Percentiles rank a stretch among this genome's conserved stretches.
Conservation (phyloP, 139 green algal genomes). For the Eudorina sp. region DNA sequence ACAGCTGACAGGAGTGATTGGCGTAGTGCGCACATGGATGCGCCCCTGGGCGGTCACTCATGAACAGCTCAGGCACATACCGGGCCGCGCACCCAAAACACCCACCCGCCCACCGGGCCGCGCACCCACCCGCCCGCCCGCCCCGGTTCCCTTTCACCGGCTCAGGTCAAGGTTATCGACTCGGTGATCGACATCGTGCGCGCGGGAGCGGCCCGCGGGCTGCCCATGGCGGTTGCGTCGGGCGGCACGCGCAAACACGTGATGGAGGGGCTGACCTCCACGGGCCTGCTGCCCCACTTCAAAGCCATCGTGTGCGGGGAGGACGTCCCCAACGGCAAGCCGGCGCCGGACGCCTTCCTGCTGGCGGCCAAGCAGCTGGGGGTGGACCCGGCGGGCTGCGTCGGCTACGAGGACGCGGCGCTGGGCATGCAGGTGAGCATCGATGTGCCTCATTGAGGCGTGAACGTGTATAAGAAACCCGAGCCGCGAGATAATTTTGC, state of each 20-base stretch:
- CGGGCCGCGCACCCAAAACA: too few relatives aligned
- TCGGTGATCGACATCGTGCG: conserved; percentile 38
- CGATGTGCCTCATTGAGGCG: too few relatives aligned
- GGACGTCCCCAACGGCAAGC: conserved; percentile 65
- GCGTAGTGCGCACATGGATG: too few relatives aligned
- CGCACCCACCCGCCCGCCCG: too few relatives aligned
- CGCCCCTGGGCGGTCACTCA: too few relatives aligned
- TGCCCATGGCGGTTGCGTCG: conserved; percentile 63
- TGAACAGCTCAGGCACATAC: too few relatives aligned
- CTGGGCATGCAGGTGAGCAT: conserved; percentile 50
- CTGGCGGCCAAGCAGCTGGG: conserved; percentile 56
- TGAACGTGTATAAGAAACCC: too few relatives aligned
- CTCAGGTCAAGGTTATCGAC: conserved; percentile 45
- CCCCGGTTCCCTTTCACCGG: neutral
- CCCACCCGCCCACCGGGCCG: too few relatives aligned
- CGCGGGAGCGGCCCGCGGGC: conserved; percentile 27
- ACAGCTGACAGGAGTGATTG: too few relatives aligned
- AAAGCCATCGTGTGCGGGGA: conserved; percentile 45
- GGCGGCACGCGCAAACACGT: conserved; percentile 60
- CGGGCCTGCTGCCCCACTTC: conserved; percentile 55
- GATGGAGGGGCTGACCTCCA: conserved; percentile 47
- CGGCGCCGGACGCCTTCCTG: conserved; percentile 68
- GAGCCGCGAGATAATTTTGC: too few relatives aligned
- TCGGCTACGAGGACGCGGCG: conserved; percentile 65
- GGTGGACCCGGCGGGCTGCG: conserved; percentile 58